phyloP scores from a whole-genome alignment of 371 early-diverging fungal species.

The Gilbertella persicaria region DNA sequence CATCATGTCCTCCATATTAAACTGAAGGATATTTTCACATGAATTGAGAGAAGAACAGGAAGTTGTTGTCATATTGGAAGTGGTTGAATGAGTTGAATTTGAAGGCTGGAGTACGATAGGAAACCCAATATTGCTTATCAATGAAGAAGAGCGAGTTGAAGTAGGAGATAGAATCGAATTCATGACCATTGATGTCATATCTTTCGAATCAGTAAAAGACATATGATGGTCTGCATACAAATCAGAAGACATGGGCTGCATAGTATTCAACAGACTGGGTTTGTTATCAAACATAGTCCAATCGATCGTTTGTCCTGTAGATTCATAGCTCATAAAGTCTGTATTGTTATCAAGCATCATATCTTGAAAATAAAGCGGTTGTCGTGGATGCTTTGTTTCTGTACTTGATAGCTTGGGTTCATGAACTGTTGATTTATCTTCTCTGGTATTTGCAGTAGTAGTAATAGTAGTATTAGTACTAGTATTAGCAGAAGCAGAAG shows the following conservation, averaged over 20 bases:
- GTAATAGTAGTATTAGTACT: background rate
- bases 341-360: slow-evolving; percentile 19
- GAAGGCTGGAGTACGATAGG: slow-evolving; percentile 15
- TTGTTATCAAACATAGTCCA: slow-evolving; percentile 16
- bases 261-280: too few relatives aligned
- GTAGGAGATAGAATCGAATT: slow-evolving; percentile 5
- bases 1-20: slow-evolving; percentile 18
- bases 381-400: background rate
- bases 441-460: background rate
- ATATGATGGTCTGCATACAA: background rate
- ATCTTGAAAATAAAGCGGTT: slow-evolving; percentile 14
- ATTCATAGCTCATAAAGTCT: slow-evolving; percentile 3
- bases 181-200: background rate
- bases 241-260: background rate
- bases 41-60: slow-evolving; percentile 16
- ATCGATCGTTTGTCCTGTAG: slow-evolving; percentile 15
- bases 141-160: slow-evolving; percentile 10
- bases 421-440: background rate
- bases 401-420: background rate
- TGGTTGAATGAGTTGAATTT: slow-evolving; percentile 11
- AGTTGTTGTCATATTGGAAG: slow-evolving; percentile 12
- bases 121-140: slow-evolving; percentile 4
- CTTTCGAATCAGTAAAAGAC: background rate
- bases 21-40: slow-evolving; percentile 17
- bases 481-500: slow-evolving; percentile 3